Percentiles rank a stretch among this genome's conserved stretches.
Conservation (phyloP, 1,139 yeast genomes). For the Suhomyces bribrorum region DNA sequence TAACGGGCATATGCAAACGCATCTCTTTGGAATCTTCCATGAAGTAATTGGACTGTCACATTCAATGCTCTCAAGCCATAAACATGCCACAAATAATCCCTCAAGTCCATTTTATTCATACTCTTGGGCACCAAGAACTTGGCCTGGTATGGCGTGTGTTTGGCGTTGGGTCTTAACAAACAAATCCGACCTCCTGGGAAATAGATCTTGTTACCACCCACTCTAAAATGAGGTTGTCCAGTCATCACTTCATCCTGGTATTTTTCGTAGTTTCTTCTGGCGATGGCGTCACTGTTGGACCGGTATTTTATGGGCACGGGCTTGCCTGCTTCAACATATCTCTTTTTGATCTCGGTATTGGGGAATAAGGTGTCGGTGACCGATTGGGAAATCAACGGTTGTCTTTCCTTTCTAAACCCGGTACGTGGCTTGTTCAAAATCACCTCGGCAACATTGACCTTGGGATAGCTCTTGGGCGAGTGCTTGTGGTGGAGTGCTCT, state of each 20-base stretch:
- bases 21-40: conserved; percentile 66
- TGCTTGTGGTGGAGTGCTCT: conserved; percentile 39
- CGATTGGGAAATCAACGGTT: conserved; percentile 43
- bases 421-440: conserved; percentile 38
- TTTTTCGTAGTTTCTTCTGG: conserved; percentile 41
- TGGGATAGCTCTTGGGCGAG: conserved; percentile 37
- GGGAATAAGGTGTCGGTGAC: conserved; percentile 46
- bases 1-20: conserved; percentile 67
- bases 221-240: conserved; percentile 76
- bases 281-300: conserved; percentile 36
- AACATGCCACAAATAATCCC: conserved; percentile 86
- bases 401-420: conserved; percentile 43
- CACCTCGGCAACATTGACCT: conserved; percentile 43
- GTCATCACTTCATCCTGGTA: conserved; percentile 58
- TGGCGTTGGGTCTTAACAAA: conserved; percentile 83
- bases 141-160: conserved; percentile 94
- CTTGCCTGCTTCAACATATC: conserved; percentile 41
- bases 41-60: conserved; percentile 81
- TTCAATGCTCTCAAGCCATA: conserved; percentile 87
- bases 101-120: conserved; percentile 84
- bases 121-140: conserved; percentile 89
- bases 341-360: conserved; percentile 35
- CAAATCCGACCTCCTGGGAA: conserved; percentile 85
- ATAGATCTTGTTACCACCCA: conserved; percentile 71
- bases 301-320: conserved; percentile 46